Evolutionary conservation across 1,284 basidiomycete species (phyloP), one percentile per base, ranked within the genome.

Genomic region (Melampsora larici-populina): DNA sequence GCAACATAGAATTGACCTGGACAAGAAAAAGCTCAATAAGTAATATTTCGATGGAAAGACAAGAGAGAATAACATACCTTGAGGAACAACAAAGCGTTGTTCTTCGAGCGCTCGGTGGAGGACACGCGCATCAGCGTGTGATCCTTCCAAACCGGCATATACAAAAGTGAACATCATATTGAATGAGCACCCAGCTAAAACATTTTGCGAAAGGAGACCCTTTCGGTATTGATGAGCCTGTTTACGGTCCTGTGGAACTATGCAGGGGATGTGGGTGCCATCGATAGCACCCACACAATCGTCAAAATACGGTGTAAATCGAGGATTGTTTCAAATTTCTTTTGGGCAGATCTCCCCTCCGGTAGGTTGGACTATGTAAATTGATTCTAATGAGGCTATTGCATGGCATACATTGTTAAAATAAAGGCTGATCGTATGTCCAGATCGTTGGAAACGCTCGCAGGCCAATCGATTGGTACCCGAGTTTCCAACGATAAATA

Each of bases 281-380:
- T 84, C 84, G 62, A 84, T 79, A 0, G 83, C 82, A 21, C 82
- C 83, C 58, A 72, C 73, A 67, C 82, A 83, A 24, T 81, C 48
- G n/a, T 81, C 78, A 64, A 84, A 84, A 67, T 81, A 84, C 3
- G 82, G 82, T 70, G 48, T 78, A 17, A 67, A 51, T 15, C 1
- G 0, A 24, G 62, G 48, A 18, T n/a, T 31, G 29, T 48, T n/a
- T n/a, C n/a, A n/a, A n/a, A n/a, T n/a, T n/a, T n/a, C n/a, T n/a
- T n/a, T n/a, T n/a, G n/a, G n/a, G n/a, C n/a, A n/a, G n/a, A n/a
- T n/a, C n/a, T n/a, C n/a, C n/a, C n/a, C n/a, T n/a, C n/a, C n/a
- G n/a, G n/a, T n/a, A n/a, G n/a, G n/a, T n/a, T n/a, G n/a, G n/a
- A n/a, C n/a, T n/a, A n/a, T n/a, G n/a, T n/a, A 55, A 13, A 13